Evolutionary conservation across 2,329 filamentous ascomycete species (phyloP), one percentile per base, ranked within the genome.

Genomic region (Apiospora rasikravindrae): DNA sequence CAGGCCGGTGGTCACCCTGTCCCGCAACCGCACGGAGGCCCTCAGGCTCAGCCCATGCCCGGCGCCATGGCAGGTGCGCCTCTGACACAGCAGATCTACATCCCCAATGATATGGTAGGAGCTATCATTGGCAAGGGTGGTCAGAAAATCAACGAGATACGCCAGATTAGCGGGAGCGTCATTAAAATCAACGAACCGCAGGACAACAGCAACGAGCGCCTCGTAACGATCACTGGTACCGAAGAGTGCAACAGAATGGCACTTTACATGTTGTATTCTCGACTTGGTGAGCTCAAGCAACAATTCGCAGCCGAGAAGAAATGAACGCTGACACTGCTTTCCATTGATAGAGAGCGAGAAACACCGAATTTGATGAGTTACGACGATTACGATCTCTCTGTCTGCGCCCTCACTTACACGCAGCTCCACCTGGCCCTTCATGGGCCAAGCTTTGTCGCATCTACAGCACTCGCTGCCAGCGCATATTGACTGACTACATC

Each of bases 181-280:
- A 98, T 99, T 83, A 99, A 99, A 88, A 99, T 99, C 88, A 98
- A 99, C 82, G 96, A 99, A 82, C 96, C 96, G 1, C 96, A 98
- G 82, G 96, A 98, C 83, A 98, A 97, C 85, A 98, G 94, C 88
- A 99, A 98, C 80, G 96, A 99, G 86, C 92, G 96, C 74, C 87
- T 99, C 73, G 96, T 99, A 72, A 99, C 96, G 22, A 97, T 99
- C 77, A 98, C 96, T 1, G 96, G 96, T 75, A 98, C 96, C 7
- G 95, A 97, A 78, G 96, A 99, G 84, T 98, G 95, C 87, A 99
- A 99, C 85, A 94, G 98, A 80, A 98, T 99, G 95, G 96, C 96
- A n/a, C 86, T 99, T 71, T 99, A 98, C 85, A 98, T 99, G 95
- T 90, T 99, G 71, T 99, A 99, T 84, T 97, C 94, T 73, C 91